Evolutionary conservation across 2,329 filamentous ascomycete genomes (phyloP).

Genomic region (Cadophora sp.): DNA sequence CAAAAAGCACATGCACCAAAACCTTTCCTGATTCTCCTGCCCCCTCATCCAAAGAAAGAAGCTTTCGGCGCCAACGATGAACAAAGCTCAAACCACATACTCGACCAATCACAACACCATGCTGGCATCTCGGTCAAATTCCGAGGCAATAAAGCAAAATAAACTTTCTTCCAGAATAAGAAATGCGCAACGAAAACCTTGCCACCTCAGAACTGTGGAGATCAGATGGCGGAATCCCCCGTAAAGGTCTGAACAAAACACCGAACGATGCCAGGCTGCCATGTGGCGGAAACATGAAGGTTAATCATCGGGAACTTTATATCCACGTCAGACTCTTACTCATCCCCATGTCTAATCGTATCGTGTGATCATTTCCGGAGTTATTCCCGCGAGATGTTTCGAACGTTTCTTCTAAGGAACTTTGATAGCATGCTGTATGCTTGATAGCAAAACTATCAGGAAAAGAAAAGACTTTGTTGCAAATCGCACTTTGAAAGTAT

Average conservation of each 20-base stretch:
- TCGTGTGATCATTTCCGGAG: background rate
- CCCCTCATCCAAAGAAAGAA: background rate
- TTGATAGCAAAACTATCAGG: too few species aligned
- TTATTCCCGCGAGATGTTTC: background rate
- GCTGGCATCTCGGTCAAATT: background rate
- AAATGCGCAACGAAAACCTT: background rate
- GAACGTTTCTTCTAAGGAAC: background rate
- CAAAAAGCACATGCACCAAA: too few species aligned
- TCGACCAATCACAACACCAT: background rate
- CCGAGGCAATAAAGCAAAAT: background rate
- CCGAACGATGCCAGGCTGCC: background rate
- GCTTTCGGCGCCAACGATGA: background rate
- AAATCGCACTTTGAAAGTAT: conserved; percentile 13
- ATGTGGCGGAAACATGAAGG: background rate
- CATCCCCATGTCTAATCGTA: background rate
- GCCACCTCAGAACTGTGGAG: background rate
- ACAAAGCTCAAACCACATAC: background rate
- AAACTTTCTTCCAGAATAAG: background rate
- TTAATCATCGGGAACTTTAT: conserved; percentile 5
- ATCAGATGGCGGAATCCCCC: background rate
- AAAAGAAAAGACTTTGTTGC: conserved; percentile 17
- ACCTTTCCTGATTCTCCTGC: too few species aligned
- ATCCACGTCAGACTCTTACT: background rate
- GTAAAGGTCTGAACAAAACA: background rate
- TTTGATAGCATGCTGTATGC: too few species aligned